Evolutionary conservation across 495 filamentous ascomycete genomes (phyloP), one percentile per base, ranked within the genome.

Genomic region (Clavariopsis aquatica): DNA sequence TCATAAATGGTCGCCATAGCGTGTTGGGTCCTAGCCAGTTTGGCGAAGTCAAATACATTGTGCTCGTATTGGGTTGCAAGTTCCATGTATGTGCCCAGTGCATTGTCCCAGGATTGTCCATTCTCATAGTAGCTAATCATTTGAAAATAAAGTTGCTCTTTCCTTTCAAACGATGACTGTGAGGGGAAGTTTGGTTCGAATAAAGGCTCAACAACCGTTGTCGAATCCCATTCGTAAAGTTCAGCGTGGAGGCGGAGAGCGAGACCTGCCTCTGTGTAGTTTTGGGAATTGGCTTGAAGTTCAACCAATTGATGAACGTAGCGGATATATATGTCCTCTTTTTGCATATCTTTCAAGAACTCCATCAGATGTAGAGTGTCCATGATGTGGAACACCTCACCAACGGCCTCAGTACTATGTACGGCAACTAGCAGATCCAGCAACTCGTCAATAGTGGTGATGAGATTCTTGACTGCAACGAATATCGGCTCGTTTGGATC

Each of bases 41-140:
- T 98, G 19, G 86, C 79, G 67, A 96, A 96, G 75, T 99, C 95
- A 76, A 91, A 97, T 1, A 89, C 79, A 57, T 90, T 92, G 56
- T 83, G 82, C 77, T 96, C 91, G 70, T 99, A 99, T 75, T 97
- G 92, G 22, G 79, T 71, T 45, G 89, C 89, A 51, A 99, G 88
- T 74, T 99, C 94, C 71, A 88, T 87, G 76, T 99, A 99, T 20
- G 90, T 89, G 2, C 84, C 80, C n/a, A 99, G 79, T 1, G 94
- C 95, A 73, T 88, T 89, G 52, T 89, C 86, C 95, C 95, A 99
- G 1, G 91, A 90, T 71, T 89, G 86, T 9, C 93, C 92, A 66
- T 96, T 90, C 71, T 98, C 95, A 61, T 92, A 96, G 71, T 93
- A 82, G 70, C 92, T 90, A 72, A 98, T 96, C 79, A 98, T 93